Conservation (phyloP, 1,284 basidiomycete species). For the Cutaneotrichosporon cavernicola region DNA sequence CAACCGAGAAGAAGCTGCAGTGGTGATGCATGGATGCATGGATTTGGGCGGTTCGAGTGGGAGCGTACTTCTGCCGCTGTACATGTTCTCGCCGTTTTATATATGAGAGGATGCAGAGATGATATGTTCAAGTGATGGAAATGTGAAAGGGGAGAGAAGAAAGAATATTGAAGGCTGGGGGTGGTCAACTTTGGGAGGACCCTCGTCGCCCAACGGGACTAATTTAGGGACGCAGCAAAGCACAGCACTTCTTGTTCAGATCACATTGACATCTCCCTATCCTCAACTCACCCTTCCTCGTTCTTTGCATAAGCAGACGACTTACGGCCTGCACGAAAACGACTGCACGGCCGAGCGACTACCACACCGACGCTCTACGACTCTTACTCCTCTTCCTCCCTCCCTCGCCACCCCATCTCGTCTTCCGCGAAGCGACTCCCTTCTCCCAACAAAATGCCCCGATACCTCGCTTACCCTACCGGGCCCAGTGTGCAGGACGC, state of each 20-base stretch:
- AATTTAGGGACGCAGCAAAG: not conserved
- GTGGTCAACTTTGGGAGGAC: not conserved
- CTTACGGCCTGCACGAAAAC: not conserved
- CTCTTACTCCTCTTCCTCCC: not conserved
- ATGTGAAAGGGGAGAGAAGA: not conserved
- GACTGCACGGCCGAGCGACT: not conserved
- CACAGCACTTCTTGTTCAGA: not conserved
- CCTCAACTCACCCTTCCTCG: not conserved
- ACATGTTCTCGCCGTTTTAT: not conserved
- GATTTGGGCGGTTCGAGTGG: not conserved
- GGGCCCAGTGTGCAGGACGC: not conserved
- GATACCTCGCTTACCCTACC: not conserved
- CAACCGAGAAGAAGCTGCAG: conserved; percentile 1
- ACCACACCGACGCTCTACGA: not conserved
- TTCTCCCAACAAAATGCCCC: not conserved
- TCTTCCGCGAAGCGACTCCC: conserved; percentile 6
- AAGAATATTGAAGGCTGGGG: not conserved
- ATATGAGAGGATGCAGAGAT: not conserved
- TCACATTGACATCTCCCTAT: not conserved
- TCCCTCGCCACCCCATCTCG: too few relatives aligned
- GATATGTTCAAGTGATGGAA: not conserved
- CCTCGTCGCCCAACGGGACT: not conserved
- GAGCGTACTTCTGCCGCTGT: not conserved
- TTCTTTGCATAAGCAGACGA: not conserved
- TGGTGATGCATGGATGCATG: conserved; percentile 1